phyloP scores from a whole-genome alignment of 768 basidiomycete species.

The Lactifluus piperatus region DNA sequence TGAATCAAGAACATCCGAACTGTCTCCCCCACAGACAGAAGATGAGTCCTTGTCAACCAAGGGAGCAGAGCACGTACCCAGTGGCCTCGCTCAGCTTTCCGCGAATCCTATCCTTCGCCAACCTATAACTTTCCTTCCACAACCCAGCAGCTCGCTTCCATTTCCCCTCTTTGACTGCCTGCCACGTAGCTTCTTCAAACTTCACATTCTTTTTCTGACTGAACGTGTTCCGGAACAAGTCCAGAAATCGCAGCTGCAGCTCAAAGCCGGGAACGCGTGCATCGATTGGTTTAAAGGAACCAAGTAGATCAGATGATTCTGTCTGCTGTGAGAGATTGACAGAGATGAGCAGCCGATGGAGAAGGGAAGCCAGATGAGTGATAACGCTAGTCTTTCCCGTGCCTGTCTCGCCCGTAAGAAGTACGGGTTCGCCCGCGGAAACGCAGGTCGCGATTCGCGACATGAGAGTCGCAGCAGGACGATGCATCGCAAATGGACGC shows the following conservation, averaged over 20 bases:
- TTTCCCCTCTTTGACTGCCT: slow-evolving; percentile 70
- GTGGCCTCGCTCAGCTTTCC: slow-evolving; percentile 27
- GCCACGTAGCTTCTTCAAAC: slow-evolving; percentile 73
- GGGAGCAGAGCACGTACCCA: slow-evolving; percentile 14
- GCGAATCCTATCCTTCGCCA: slow-evolving; percentile 59
- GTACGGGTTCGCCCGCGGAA: slow-evolving; percentile 67
- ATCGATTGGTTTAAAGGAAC: slow-evolving; percentile 95
- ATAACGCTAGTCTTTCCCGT: slow-evolving; percentile 96
- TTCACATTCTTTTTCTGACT: slow-evolving; percentile 84
- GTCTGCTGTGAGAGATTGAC: slow-evolving; percentile 96
- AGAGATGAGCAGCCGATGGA: slow-evolving; percentile 70
- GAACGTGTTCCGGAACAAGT: slow-evolving; percentile 79
- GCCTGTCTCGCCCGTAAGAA: slow-evolving; percentile 97
- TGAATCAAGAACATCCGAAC: slow-evolving; percentile 28
- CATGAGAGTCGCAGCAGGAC: slow-evolving; percentile 70
- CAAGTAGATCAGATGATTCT: slow-evolving; percentile 87
- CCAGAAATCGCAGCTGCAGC: slow-evolving; percentile 66
- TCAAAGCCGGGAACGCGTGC: slow-evolving; percentile 65
- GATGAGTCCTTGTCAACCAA: not conserved
- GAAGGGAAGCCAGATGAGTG: slow-evolving; percentile 74
- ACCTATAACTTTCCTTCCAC: slow-evolving; percentile 69
- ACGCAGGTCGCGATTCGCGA: slow-evolving; percentile 73
- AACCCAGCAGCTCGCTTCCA: slow-evolving; percentile 80
- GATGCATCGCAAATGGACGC: slow-evolving; percentile 83
- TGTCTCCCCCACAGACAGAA: not conserved